Base-by-base conservation (phyloP, 208 protist genomes). In the Angomonas desouzai region DNA sequence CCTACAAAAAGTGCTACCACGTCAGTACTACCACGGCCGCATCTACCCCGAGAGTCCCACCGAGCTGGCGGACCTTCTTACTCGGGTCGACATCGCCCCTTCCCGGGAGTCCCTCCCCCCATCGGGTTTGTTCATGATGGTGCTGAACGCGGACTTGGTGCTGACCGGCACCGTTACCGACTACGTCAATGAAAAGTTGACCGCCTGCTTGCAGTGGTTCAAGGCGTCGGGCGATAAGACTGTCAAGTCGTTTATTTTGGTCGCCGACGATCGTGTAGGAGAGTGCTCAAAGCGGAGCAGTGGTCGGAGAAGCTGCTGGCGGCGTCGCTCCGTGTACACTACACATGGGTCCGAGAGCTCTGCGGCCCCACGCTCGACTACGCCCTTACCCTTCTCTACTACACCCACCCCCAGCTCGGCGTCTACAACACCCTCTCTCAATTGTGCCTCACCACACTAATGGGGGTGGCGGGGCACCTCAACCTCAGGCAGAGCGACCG, bases 361-460 rank as follows among this genome's bases (percentile, higher is more conserved):
- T 53, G 59, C 4, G 73, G 76, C 47, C 81, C 81, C 10, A 64
- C 70, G 2, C n/a, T 68, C 18, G 65, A 87, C 68, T 72, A 71
- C n/a, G 55, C 68, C 4, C 55, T 83, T n/a, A 77, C 81, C 3
- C 48, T 58, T 34, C 64, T 83, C 20, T 32, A 56, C 32, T 55
- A 57, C 40, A 53, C 45, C 4, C 55, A 57, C 51, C 29, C 51
- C n/a, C 51, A 51, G 27, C 13, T 68, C 57, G 25, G 28, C 61
- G 22, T 72, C 18, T 22, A 65, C 47, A 77, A 74, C 20, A 55
- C 66, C 34, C 62, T 92, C 33, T 70, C 75, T 3, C 64, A 49
- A n/a, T 33, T 93, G 34, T 78, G 76, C 48, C 76, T 81, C 10
- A 83, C 79, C n/a, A 76, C 83, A 7, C 76, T 78, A 20, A 18